A percentile compares a stretch with the other conserved stretches of the same genome.
These are phyloP conservation scores for Dictyostelium firmibasis DNA, from an alignment of 78 protist genomes.

Conservation along the genomic window DNA sequence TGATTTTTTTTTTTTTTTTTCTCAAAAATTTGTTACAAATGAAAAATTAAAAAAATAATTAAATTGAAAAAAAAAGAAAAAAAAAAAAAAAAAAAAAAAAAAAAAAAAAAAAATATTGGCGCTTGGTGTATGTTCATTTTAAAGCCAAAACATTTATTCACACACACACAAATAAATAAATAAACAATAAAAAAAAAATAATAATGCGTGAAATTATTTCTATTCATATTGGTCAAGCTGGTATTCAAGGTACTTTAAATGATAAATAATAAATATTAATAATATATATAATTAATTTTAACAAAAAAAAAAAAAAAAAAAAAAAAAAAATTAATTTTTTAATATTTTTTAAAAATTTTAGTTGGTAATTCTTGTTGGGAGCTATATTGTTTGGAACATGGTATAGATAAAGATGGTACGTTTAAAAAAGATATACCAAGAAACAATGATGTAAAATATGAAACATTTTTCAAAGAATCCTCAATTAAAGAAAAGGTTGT, in stretches of 20 bases:
- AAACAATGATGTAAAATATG: slow-evolving; percentile 68
- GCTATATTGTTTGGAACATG: slow-evolving; percentile 96
- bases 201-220: slow-evolving; percentile 94
- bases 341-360: no score
- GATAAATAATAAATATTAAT: no score
- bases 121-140: not conserved
- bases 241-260: slow-evolving; percentile 86
- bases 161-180: not conserved
- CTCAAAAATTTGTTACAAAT: no score
- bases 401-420: slow-evolving; percentile 97
- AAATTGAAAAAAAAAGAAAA: no score
- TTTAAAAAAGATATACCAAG: slow-evolving; percentile 94
- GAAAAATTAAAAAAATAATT: no score
- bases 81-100: no score
- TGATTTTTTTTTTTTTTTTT: no score
- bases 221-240: slow-evolving; percentile 94
- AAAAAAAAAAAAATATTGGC: not conserved
- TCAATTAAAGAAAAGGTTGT: slow-evolving; percentile 92
- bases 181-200: not conserved
- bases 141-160: not conserved
- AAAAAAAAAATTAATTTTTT: no score
- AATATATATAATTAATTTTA: no score
- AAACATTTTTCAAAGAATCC: slow-evolving; percentile 96
- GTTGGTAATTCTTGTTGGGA: slow-evolving; percentile 99
- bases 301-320: no score